These are phyloP conservation scores for Salix koriyanagi DNA, from an alignment of 345 rosid species.

Conservation along the genomic window DNA sequence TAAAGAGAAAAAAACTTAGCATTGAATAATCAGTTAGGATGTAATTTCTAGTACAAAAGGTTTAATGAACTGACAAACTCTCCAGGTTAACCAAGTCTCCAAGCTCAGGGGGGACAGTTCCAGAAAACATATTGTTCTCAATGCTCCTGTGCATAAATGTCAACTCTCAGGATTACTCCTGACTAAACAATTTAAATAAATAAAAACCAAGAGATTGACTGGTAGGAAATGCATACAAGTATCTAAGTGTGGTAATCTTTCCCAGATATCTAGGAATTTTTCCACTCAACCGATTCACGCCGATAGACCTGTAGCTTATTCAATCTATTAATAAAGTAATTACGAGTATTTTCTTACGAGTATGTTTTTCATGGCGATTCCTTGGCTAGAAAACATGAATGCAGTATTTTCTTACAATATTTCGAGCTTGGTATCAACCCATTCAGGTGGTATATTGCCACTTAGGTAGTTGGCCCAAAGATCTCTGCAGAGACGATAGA, in stretches of 20 bases:
- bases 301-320: too few relatives aligned
- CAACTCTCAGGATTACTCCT: neutral
- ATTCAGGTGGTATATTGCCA: neutral
- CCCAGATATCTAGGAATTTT: too few relatives aligned
- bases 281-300: too few relatives aligned
- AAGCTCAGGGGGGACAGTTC: slow-evolving; percentile 41
- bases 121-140: slow-evolving; percentile 30
- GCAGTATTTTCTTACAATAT: too few relatives aligned
- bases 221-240: neutral
- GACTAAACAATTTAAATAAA: neutral
- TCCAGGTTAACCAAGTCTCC: slow-evolving; percentile 41
- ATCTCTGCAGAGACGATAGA: neutral
- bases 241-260: too few relatives aligned
- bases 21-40: neutral
- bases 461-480: slow-evolving; percentile 9
- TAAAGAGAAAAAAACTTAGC: neutral
- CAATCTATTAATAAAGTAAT: too few relatives aligned
- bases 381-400: too few relatives aligned
- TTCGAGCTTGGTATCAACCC: too few relatives aligned
- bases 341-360: too few relatives aligned
- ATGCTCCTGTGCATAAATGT: slow-evolving; percentile 3
- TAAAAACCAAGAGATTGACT: too few relatives aligned
- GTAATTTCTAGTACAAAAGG: neutral
- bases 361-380: too few relatives aligned
- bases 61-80: slow-evolving; percentile 35